Base-by-base conservation (phyloP, 148 eudicot species). In the Rhododendron ovatum region DNA sequence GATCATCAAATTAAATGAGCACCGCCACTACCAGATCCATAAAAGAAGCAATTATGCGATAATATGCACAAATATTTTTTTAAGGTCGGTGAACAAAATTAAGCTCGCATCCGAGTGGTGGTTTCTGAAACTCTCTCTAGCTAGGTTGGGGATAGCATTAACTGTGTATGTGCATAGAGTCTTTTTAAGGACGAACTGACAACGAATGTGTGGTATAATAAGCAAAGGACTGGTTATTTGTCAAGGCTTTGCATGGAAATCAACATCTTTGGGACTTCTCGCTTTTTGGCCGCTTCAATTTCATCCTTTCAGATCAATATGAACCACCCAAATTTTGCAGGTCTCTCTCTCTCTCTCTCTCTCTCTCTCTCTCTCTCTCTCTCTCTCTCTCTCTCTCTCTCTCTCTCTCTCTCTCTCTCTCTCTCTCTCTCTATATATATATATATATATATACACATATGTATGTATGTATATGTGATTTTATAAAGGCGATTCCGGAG, bases 191-290 rank as follows among this genome's bases (percentile, higher is more conserved):
- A 83, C 88, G 88, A 81, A 57, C 13, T 18, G 86, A n/a, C 86
- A 33, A 18, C 35, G 88, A 88, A 88, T 26, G 33, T 86, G 71
- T 86, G 90, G 84, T 80, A 41, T 43, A 86, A 73, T 57, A 39
- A 55, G 84, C 84, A 86, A 88, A 6, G 82, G 90, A 88, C 88
- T 88, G 90, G 53, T 86, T 59, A 86, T 79, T 86, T 86, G 90
- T 82, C 90, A 86, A 88, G 88, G 37, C 65, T 83, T 82, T 86
- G 90, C 90, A 88, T 86, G 84, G 89, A 84, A 53, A 71, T 57
- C 87, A 88, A 88, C 86, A 85, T 81, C 71, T 33, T 33, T 53
- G 53, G 59, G 24, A 24, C 41, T 28, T 14, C 51, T 7, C 18
- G 1, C 5, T 71, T 30, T 30, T 71, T 30, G 20, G 39, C 76